A percentile compares a stretch with the other conserved stretches of the same genome.
These are phyloP conservation scores for Fusarium siculi DNA, from an alignment of 2,329 filamentous ascomycete species.

Conservation along the genomic window DNA sequence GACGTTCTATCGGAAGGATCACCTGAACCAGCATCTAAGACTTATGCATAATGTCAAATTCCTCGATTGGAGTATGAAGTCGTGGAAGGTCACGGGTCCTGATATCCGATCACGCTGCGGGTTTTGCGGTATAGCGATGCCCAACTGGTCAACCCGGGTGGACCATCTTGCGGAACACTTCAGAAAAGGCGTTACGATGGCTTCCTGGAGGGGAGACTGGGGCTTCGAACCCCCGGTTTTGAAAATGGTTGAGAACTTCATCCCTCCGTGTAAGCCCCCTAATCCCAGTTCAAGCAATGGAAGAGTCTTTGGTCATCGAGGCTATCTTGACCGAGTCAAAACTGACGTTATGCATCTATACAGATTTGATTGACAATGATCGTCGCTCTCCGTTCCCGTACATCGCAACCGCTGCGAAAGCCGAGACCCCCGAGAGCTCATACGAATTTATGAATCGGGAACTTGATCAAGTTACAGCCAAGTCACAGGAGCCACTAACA, in stretches of 20 bases:
- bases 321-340: rapidly evolving
- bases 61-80: neutral
- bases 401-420: neutral
- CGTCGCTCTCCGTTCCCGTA: neutral
- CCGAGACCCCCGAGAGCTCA: no score
- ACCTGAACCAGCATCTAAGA: neutral
- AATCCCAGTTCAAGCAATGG: rapidly evolving
- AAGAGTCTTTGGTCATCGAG: neutral
- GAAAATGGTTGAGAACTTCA: neutral
- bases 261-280: neutral
- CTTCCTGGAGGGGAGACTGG: neutral
- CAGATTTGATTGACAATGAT: neutral
- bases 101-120: neutral
- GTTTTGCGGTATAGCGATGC: neutral
- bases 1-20: neutral
- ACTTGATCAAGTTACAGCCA: no score
- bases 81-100: neutral
- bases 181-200: neutral
- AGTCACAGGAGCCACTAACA: no score
- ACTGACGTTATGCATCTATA: rapidly evolving
- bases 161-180: neutral
- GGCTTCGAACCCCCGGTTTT: neutral
- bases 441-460: no score
- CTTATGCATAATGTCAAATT: neutral
- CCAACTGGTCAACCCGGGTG: neutral